A percentile compares a stretch with the other conserved stretches of the same genome.
These are phyloP conservation scores for Aureobasidium vineae DNA, from an alignment of 2,329 filamentous ascomycete species.

Conservation along the genomic window DNA sequence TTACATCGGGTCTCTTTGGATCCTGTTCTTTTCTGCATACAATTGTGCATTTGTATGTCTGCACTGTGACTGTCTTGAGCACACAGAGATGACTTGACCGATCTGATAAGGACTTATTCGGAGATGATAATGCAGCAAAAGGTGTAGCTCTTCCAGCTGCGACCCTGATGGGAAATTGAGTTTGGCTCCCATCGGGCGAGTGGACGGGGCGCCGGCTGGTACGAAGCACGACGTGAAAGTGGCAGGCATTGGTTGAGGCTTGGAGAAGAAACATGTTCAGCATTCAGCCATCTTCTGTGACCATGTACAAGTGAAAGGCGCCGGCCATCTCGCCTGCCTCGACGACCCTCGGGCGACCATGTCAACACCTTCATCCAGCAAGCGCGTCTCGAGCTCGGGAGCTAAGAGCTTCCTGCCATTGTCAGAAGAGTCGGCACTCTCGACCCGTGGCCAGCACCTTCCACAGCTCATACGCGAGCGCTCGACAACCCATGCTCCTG, in stretches of 20 bases:
- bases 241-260: not conserved
- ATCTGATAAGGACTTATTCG: conserved; percentile 17
- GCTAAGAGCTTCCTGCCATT: conserved; percentile 46
- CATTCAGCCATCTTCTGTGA: not conserved
- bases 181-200: not conserved
- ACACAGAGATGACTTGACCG: no score
- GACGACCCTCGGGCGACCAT: not conserved
- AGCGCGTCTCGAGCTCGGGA: conserved; percentile 28
- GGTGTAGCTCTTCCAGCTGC: conserved; percentile 13
- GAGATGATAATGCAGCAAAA: conserved; percentile 1
- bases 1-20: no score
- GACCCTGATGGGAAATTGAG: not conserved
- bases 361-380: conserved; percentile 11
- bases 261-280: not conserved
- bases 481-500: conserved; percentile 32
- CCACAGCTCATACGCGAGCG: conserved; percentile 37
- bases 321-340: not conserved
- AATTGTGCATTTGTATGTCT: no score
- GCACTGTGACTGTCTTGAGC: no score
- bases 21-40: no score
- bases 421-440: conserved; percentile 41
- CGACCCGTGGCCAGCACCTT: conserved; percentile 47
- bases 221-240: not conserved
- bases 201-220: not conserved
- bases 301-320: not conserved